Evolutionary conservation across 257 asterid genomes (phyloP).

Genomic region (Petunia secreta): DNA sequence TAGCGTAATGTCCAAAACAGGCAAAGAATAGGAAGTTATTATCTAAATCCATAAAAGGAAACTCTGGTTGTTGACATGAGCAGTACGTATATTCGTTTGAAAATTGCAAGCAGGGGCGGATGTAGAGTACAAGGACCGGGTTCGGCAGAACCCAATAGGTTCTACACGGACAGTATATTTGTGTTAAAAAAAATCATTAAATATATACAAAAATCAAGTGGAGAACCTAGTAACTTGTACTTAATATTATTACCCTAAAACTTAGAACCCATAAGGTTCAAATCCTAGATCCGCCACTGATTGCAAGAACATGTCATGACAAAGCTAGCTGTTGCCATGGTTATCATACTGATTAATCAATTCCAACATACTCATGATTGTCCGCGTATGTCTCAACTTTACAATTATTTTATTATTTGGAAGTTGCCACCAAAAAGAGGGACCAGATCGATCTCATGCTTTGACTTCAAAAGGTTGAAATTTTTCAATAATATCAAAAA

Average conservation of each 20-base stretch:
- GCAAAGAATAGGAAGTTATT: neutral
- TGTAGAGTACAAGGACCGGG: too few species aligned
- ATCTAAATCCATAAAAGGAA: conserved; percentile 8
- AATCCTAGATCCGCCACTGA: too few species aligned
- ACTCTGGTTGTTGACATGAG: neutral
- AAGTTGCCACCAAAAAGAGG: neutral
- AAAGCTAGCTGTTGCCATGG: neutral
- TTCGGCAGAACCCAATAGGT: too few species aligned
- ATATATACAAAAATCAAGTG: too few species aligned
- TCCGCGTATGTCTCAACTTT: neutral
- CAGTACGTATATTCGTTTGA: neutral
- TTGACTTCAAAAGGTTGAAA: neutral
- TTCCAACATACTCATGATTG: neutral
- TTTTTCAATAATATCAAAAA: neutral
- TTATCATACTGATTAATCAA: neutral
- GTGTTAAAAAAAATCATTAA: too few species aligned
- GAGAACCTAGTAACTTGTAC: too few species aligned
- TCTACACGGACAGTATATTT: too few species aligned
- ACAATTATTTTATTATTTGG: neutral
- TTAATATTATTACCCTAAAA: too few species aligned
- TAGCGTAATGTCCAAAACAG: neutral
- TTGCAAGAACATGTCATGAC: neutral
- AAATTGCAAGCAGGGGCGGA: neutral
- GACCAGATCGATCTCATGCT: neutral
- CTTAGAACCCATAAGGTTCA: too few species aligned